Evolutionary conservation across 176 grass and related monocot genomes (phyloP).

Genomic region (Eleusine coracana): DNA sequence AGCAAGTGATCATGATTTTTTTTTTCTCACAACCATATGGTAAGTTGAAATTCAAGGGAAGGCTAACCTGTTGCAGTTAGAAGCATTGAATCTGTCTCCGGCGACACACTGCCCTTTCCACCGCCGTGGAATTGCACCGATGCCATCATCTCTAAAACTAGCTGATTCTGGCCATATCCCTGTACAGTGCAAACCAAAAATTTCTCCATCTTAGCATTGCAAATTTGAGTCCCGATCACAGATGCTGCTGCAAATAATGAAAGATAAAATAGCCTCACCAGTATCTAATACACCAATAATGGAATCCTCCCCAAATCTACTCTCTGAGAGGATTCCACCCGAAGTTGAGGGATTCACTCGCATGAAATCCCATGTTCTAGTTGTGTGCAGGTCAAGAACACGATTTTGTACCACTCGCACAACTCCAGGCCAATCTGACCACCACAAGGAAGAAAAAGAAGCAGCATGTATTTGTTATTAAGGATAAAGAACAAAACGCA

Average conservation of each 20-base stretch:
- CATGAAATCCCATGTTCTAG: constrained; percentile 97
- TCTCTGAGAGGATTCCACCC: constrained; percentile 57
- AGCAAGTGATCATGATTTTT: neutral
- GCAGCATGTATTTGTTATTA: constrained; percentile 16
- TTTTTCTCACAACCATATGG: neutral
- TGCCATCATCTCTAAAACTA: constrained; percentile 75
- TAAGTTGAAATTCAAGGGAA: constrained; percentile 23
- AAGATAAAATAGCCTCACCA: constrained; percentile 44
- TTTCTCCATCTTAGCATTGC: neutral
- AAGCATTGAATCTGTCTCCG: constrained; percentile 79
- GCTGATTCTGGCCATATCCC: constrained; percentile 97
- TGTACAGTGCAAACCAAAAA: constrained; percentile 48
- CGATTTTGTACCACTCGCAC: constrained; percentile 78
- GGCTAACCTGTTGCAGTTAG: constrained; percentile 88
- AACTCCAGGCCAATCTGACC: constrained; percentile 72
- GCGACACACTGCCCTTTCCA: constrained; percentile 83
- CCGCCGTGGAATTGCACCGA: constrained; percentile 64
- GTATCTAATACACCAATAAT: constrained; percentile 91
- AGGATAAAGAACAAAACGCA: neutral
- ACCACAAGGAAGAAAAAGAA: neutral
- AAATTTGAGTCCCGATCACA: constrained; percentile 12
- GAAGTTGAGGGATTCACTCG: constrained; percentile 49
- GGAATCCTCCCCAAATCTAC: constrained; percentile 70
- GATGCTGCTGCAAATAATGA: neutral
- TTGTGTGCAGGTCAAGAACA: constrained; percentile 87